A percentile compares a stretch with the other conserved stretches of the same genome.
These are phyloP conservation scores for Trichoderma citrinoviride DNA, from an alignment of 2,329 filamentous ascomycete species.

Conservation along the genomic window DNA sequence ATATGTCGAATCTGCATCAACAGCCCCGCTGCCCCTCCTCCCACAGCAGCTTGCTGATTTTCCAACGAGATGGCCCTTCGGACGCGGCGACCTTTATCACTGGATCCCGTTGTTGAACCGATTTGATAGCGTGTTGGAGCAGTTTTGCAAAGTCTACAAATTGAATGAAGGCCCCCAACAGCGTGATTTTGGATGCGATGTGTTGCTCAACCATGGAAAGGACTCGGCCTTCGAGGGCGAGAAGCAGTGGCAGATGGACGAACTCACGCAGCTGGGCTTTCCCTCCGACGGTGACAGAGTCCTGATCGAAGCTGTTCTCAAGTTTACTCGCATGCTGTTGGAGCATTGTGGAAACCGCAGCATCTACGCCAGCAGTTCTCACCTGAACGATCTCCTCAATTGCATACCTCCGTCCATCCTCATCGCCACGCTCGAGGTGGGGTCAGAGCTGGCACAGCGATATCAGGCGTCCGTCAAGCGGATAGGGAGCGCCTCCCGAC, in stretches of 20 bases:
- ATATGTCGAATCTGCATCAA: conserved; percentile 71
- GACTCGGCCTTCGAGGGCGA: conserved; percentile 52
- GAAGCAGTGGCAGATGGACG: conserved; percentile 42
- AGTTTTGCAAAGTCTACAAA: conserved; percentile 76
- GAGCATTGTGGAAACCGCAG: conserved; percentile 97
- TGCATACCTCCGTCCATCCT: conserved; percentile 79
- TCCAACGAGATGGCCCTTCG: conserved; percentile 89
- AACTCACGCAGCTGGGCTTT: conserved; percentile 61
- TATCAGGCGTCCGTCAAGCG: conserved; percentile 88
- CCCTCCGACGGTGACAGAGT: conserved; percentile 73
- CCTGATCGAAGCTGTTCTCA: conserved; percentile 74
- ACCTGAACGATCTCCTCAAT: conserved; percentile 85
- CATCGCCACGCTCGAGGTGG: conserved; percentile 73
- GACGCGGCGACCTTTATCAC: conserved; percentile 92
- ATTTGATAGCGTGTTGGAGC: conserved; percentile 84
- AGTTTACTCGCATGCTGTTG: conserved; percentile 82
- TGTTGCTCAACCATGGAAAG: conserved; percentile 59
- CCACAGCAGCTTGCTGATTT: conserved; percentile 75
- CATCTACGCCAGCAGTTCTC: conserved; percentile 89
- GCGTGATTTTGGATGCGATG: conserved; percentile 66
- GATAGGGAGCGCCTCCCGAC: conserved; percentile 59
- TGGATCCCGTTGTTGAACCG: conserved; percentile 95
- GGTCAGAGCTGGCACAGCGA: conserved; percentile 82
- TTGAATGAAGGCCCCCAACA: conserved; percentile 78
- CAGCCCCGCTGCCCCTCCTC: conserved; percentile 70